Evolutionary conservation across 352 stramenopile genomes (phyloP).

Genomic region (Hyaloperonospora arabidopsidis): DNA sequence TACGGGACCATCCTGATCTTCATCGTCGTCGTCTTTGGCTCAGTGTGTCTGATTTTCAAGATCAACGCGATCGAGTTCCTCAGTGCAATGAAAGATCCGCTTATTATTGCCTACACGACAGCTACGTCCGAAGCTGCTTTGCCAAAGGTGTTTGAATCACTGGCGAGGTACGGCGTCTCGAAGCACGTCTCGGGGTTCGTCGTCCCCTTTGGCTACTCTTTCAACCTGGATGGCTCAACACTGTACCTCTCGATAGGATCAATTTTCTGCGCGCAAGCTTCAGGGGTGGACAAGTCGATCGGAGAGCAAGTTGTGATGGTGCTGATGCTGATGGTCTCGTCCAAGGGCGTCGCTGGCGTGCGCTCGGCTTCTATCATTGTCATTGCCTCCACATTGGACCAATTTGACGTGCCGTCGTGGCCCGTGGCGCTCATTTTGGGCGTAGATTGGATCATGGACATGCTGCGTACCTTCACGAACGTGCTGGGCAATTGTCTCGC

Average conservation of each 20-base stretch:
- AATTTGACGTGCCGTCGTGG: conserved; percentile 53
- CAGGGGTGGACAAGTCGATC: conserved; percentile 36
- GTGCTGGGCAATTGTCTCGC: conserved; percentile 51
- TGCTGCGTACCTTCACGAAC: conserved; percentile 48
- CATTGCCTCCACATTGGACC: conserved; percentile 37
- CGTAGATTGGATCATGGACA: conserved; percentile 58
- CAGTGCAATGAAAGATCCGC: conserved; percentile 38
- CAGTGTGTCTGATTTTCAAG: conserved; percentile 38
- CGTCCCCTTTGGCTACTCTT: conserved; percentile 56
- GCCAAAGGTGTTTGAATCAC: conserved; percentile 50
- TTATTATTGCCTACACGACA: conserved; percentile 56
- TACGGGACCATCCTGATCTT: conserved; percentile 47
- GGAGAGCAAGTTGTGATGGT: conserved; percentile 59
- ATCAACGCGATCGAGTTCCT: conserved; percentile 42
- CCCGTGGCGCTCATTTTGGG: conserved; percentile 47
- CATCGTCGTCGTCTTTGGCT: conserved; percentile 39
- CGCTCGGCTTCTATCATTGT: conserved; percentile 43
- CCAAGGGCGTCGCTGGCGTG: conserved; percentile 46
- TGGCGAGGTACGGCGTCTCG: conserved; percentile 46
- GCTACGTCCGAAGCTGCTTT: conserved; percentile 48
- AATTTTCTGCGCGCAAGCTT: conserved; percentile 50
- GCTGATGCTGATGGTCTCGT: conserved; percentile 52
- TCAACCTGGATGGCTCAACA: conserved; percentile 53
- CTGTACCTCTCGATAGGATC: conserved; percentile 42
- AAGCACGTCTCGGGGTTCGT: conserved; percentile 47